Base-by-base conservation (phyloP, 192 early-diverging fungal species). In the Endogone sp. region DNA sequence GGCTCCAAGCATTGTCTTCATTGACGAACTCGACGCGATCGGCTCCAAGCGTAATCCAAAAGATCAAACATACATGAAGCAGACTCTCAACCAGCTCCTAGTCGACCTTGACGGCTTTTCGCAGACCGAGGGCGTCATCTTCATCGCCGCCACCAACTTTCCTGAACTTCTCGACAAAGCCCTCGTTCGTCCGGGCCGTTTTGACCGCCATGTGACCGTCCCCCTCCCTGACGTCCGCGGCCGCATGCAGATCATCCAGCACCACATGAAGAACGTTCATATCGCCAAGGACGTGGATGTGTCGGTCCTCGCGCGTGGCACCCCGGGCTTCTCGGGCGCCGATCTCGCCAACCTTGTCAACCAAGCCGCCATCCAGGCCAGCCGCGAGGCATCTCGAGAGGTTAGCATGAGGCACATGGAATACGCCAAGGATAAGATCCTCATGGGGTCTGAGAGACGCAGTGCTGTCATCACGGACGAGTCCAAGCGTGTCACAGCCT, bases 41-140 rank as follows among this genome's bases (percentile, higher is more conserved):
- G 97, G 98, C 22, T 90, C 90, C 60, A 96, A 95, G 75, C 90
- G 97, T 44, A 94, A 88, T 71, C 86, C 89, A 44, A 93, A 93
- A 74, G 98, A 99, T 71, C 95, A 98, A 75, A 91, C 90, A 3
- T 95, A 96, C 68, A 96, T 96, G 93, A 92, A 95, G 68, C 97
- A 99, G 75, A 99, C 98, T 4, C 87, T 99, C 8, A 99, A 99
- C 73, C 98, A 99, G 78, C 80, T 99, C 44, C 80, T 99, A 29
- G 98, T 99, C n/a, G 97, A 99, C 69, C 84, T 99, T 22, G 98
- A 99, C 75, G 98, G 98, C 74, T 99, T 99, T 75, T 90, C 91
- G n/a, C 89, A 94, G 66, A 91, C 90, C 16, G 93, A 95, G 75
- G 97, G 97, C 13, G 95, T 99, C 8, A 95, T 99, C 71, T 91